Evolutionary conservation across 192 early-diverging fungal species (phyloP), one percentile per base, ranked within the genome.

Genomic region (Coemansia sp.): DNA sequence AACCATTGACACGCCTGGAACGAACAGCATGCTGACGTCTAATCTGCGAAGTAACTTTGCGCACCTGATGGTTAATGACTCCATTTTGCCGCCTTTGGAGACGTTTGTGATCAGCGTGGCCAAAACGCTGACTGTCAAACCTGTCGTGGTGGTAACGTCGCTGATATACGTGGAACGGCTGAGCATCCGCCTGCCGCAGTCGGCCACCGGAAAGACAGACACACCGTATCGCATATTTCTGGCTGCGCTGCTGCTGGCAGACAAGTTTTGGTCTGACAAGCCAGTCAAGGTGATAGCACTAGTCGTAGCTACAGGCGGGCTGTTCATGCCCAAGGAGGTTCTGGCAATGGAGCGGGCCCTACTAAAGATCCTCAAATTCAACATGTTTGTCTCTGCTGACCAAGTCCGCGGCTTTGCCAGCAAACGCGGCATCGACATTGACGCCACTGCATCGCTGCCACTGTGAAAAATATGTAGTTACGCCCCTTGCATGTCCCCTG

Each of bases 161-260:
- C 71, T 90, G 32, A 85, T 91, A 24, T 91, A 91, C 57, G 83
- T 91, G n/a, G 84, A 88, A 52, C 73, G 88, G 38, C 77, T 91
- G 39, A 86, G 89, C 62, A 81, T 67, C 21, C 73, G 77, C n/a
- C 59, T 91, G 60, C 87, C 87, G 3, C 63, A 65, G 49, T 76
- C 82, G 41, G 90, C 90, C 41, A 83, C 85, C 23, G 88, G 87
- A 3, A 86, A 87, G 51, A 73, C 81, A 10, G 90, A 89, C 64
- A 90, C 90, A 11, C 90, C 90, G 22, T 90, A 89, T 62, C 80
- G 86, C 49, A 85, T 91, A 24, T 90, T 91, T 58, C 60, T 91
- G 57, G 87, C 87, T 0, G 83, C 90, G 14, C 72, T 91, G 56
- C 70, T 91, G 50, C 81, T 88, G 8, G 87, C 89, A 4, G 83